Percentiles rank a stretch among this genome's conserved stretches.
These are phyloP conservation scores for Hypholoma sublateritium DNA, from an alignment of 768 basidiomycete species.

Conservation along the genomic window DNA sequence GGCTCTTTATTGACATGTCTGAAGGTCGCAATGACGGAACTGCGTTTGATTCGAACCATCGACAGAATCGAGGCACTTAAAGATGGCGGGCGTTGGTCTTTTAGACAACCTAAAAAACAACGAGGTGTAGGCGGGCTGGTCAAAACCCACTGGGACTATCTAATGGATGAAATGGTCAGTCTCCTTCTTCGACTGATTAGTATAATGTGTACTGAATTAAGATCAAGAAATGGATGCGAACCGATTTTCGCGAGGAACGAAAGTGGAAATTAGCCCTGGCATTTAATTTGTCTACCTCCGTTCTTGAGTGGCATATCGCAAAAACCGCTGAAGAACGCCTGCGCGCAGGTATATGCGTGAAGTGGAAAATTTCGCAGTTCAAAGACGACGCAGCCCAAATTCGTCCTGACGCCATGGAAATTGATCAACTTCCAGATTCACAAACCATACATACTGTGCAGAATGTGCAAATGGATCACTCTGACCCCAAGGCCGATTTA, in stretches of 20 bases:
- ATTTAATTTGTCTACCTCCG: conserved; percentile 76
- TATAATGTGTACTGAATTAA: background rate
- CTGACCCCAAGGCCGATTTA: conserved; percentile 25
- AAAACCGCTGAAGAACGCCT: conserved; percentile 63
- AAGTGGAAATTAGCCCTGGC: conserved; percentile 90
- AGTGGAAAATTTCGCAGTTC: conserved; percentile 53
- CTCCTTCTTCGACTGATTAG: background rate
- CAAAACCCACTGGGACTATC: conserved; percentile 94
- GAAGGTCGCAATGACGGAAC: conserved; percentile 77
- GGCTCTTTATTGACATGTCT: background rate
- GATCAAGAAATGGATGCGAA: conserved; percentile 90
- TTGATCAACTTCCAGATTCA: conserved; percentile 22
- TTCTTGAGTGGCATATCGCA: conserved; percentile 86
- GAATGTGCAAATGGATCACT: background rate
- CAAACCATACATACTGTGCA: background rate
- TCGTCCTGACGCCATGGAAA: conserved; percentile 25
- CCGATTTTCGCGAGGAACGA: conserved; percentile 92
- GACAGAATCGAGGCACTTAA: conserved; percentile 87
- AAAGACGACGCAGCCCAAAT: conserved; percentile 38
- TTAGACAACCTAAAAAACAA: conserved; percentile 94
- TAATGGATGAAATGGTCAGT: conserved; percentile 94
- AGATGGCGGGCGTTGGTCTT: conserved; percentile 80
- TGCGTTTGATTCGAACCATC: conserved; percentile 75
- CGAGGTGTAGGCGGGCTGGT: conserved; percentile 68
- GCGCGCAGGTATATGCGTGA: conserved; percentile 62